Percentiles rank a stretch among this genome's conserved stretches.
Conservation (phyloP, 768 basidiomycete genomes). For the Tulasnella sp. region DNA sequence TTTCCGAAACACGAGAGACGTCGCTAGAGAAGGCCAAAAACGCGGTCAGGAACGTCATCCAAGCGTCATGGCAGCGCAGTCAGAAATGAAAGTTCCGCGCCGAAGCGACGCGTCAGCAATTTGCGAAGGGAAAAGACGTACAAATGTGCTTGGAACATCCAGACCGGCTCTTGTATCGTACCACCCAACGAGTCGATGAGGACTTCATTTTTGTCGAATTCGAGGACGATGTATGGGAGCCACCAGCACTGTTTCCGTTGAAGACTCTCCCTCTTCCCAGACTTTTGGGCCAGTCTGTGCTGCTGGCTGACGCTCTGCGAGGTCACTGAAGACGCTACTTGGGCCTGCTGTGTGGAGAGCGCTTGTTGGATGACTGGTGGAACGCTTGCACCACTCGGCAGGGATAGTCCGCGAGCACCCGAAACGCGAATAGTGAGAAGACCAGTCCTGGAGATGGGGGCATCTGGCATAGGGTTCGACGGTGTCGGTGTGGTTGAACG, state of each 20-base stretch:
- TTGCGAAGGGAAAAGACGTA: slow-evolving; percentile 48
- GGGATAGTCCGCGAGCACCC: slow-evolving; percentile 77
- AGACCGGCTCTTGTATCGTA: slow-evolving; percentile 74
- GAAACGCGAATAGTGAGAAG: slow-evolving; percentile 88
- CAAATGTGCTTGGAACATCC: slow-evolving; percentile 99
- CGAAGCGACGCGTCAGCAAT: background rate
- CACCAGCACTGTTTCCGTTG: slow-evolving; percentile 98
- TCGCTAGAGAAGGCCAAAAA: slow-evolving; percentile 57
- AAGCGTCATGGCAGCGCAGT: background rate
- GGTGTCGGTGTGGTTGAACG: slow-evolving; percentile 88
- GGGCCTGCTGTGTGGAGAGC: slow-evolving; percentile 73
- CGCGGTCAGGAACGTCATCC: slow-evolving; percentile 23
- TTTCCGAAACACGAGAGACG: slow-evolving; percentile 92
- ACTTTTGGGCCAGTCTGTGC: slow-evolving; percentile 62
- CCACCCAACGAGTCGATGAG: slow-evolving; percentile 94
- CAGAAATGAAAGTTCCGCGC: background rate
- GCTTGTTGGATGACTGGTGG: slow-evolving; percentile 81
- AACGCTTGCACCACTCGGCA: slow-evolving; percentile 67
- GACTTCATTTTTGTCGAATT: slow-evolving; percentile 59
- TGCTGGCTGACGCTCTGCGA: slow-evolving; percentile 76
- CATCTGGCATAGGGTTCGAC: slow-evolving; percentile 50
- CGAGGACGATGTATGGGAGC: slow-evolving; percentile 94
- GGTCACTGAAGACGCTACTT: slow-evolving; percentile 74
- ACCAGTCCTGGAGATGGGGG: slow-evolving; percentile 63
- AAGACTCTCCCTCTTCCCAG: slow-evolving; percentile 75